These are phyloP conservation scores for Lyophyllum decastes DNA, from an alignment of 768 basidiomycete genomes.

Conservation along the genomic window DNA sequence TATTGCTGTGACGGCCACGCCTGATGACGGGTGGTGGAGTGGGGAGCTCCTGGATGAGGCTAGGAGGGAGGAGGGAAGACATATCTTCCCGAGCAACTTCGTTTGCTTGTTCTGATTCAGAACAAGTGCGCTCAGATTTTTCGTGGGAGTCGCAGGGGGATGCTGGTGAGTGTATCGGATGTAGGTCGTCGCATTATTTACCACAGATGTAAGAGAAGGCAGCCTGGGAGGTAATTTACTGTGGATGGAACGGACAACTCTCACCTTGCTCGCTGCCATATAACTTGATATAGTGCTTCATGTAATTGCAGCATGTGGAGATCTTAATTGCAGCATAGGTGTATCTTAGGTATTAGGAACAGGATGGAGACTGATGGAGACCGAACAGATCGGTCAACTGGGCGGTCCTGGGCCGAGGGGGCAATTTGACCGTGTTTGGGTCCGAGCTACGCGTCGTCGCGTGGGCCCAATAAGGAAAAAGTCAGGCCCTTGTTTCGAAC, in stretches of 20 bases:
- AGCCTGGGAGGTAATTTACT: not conserved
- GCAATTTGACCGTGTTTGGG: constrained; percentile 19
- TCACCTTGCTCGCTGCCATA: not conserved
- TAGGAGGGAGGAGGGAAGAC: constrained; percentile 66
- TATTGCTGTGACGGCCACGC: constrained; percentile 92
- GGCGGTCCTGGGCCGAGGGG: not conserved
- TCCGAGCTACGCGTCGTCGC: constrained; percentile 18
- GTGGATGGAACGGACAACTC: not conserved
- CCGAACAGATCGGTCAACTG: not conserved
- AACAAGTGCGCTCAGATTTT: constrained; percentile 2
- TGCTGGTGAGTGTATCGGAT: not conserved
- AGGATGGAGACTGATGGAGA: not conserved
- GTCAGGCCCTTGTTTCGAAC: constrained; percentile 12
- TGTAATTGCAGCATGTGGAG: constrained; percentile 3
- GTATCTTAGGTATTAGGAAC: not conserved
- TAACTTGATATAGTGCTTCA: constrained; percentile 6
- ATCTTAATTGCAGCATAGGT: not conserved
- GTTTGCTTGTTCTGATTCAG: constrained; percentile 80
- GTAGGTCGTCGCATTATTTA: no score
- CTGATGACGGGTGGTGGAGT: constrained; percentile 98
- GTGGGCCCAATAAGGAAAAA: constrained; percentile 13
- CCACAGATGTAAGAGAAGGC: no score
- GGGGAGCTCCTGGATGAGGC: constrained; percentile 81
- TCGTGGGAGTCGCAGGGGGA: not conserved
- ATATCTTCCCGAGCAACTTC: constrained; percentile 89